Percentiles rank a stretch among this genome's conserved stretches.
These are phyloP conservation scores for Trichomonas gallinae DNA, from an alignment of 208 protist species.

Conservation along the genomic window DNA sequence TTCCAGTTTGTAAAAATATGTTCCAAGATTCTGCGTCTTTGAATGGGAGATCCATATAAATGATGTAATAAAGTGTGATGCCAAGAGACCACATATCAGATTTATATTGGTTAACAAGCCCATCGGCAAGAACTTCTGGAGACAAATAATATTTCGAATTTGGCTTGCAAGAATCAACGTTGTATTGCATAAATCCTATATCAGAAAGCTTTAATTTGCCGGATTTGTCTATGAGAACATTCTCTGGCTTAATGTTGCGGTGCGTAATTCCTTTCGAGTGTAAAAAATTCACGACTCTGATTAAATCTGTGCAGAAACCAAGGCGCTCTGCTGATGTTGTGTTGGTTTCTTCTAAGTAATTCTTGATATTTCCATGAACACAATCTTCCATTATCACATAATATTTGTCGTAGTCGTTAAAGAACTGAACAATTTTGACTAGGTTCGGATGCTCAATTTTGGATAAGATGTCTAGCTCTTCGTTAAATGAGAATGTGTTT, in stretches of 20 bases:
- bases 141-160: constrained; percentile 50
- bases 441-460: neutral
- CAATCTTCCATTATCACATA: neutral
- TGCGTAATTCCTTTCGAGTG: constrained; percentile 33
- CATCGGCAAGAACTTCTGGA: constrained; percentile 42
- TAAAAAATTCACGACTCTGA: constrained; percentile 29
- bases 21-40: too few relatives aligned
- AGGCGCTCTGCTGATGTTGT: neutral
- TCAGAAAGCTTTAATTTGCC: constrained; percentile 51
- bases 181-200: constrained; percentile 45
- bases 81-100: constrained; percentile 52
- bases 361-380: neutral
- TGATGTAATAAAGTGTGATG: constrained; percentile 32
- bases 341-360: neutral
- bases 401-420: neutral
- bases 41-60: too few relatives aligned
- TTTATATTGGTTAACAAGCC: constrained; percentile 35
- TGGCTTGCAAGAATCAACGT: constrained; percentile 19
- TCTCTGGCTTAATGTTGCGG: constrained; percentile 37
- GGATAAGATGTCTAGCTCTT: neutral
- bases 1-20: too few relatives aligned
- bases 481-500: neutral
- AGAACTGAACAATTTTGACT: neutral
- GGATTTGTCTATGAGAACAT: constrained; percentile 30
- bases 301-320: constrained; percentile 27